These are phyloP conservation scores for Pseudogymnoascus sp. DNA, from an alignment of 2,329 filamentous ascomycete species.

Conservation along the genomic window DNA sequence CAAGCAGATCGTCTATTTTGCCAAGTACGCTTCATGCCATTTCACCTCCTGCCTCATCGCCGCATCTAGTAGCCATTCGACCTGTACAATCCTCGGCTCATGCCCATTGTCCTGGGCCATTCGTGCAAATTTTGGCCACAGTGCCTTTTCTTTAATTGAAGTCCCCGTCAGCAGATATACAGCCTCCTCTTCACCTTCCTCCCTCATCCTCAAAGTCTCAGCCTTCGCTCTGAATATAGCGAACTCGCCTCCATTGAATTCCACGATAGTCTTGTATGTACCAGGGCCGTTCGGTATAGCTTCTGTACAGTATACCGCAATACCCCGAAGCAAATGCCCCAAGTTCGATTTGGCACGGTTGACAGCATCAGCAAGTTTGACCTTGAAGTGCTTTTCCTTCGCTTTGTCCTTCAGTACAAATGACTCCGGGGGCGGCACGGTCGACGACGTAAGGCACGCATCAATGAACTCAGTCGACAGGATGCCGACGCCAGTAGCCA, in stretches of 20 bases:
- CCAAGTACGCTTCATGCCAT: constrained; percentile 55
- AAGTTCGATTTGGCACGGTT: constrained; percentile 66
- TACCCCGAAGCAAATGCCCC: constrained; percentile 63
- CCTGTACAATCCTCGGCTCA: constrained; percentile 68
- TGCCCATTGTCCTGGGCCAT: constrained; percentile 73
- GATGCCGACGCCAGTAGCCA: constrained; percentile 72
- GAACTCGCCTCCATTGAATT: constrained; percentile 81
- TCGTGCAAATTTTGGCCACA: constrained; percentile 74
- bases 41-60: constrained; percentile 78
- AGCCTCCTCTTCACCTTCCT: constrained; percentile 49
- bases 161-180: constrained; percentile 75
- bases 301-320: constrained; percentile 77
- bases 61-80: constrained; percentile 84
- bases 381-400: constrained; percentile 61
- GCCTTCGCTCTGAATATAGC: constrained; percentile 58
- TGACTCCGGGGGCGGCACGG: constrained; percentile 54
- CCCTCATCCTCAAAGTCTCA: constrained; percentile 50
- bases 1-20: not conserved
- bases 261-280: constrained; percentile 76
- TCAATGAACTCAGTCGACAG: constrained; percentile 74
- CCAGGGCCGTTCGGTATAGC: constrained; percentile 73
- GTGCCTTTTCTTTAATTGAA: constrained; percentile 54
- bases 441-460: constrained; percentile 55
- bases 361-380: constrained; percentile 61
- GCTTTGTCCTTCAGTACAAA: constrained; percentile 63